phyloP scores from a whole-genome alignment of 306 rosid genomes.

The Rosa multiflora region DNA sequence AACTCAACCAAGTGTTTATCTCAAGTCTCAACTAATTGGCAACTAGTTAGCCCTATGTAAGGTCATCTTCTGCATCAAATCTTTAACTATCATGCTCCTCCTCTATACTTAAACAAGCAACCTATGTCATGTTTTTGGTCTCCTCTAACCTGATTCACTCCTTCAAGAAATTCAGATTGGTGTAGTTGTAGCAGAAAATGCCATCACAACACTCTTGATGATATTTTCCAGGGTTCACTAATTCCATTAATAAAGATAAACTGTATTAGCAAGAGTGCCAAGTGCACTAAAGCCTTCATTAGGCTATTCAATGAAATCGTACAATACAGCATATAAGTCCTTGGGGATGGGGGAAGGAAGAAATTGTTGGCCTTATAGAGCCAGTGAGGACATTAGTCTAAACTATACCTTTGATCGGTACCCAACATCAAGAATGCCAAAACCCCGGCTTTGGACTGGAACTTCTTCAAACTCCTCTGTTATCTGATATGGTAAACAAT shows the following conservation, averaged over 20 bases:
- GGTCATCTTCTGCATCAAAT: background rate
- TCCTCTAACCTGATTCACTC: background rate
- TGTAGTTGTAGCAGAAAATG: background rate
- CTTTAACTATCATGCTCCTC: background rate
- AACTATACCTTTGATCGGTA: constrained; percentile 75
- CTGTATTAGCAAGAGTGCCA: background rate
- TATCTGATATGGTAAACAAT: constrained; percentile 52
- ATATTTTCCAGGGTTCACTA: background rate
- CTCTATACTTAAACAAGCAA: background rate
- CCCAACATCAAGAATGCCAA: constrained; percentile 96
- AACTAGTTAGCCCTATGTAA: background rate
- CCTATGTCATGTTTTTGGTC: background rate
- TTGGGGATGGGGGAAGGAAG: background rate
- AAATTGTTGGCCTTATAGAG: background rate
- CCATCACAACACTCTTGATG: background rate
- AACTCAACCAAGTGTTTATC: background rate
- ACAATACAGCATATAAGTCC: background rate
- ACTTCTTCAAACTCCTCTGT: constrained; percentile 93
- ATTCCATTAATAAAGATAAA: background rate
- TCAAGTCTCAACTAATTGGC: background rate
- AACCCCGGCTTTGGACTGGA: constrained; percentile 96
- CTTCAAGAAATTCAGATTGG: background rate
- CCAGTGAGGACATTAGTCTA: background rate
- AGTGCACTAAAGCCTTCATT: background rate
- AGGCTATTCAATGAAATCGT: background rate